A percentile compares a stretch with the other conserved stretches of the same genome.
Evolutionary conservation across 306 rosid genomes (phyloP).

Genomic region (Begonia masoniana): DNA sequence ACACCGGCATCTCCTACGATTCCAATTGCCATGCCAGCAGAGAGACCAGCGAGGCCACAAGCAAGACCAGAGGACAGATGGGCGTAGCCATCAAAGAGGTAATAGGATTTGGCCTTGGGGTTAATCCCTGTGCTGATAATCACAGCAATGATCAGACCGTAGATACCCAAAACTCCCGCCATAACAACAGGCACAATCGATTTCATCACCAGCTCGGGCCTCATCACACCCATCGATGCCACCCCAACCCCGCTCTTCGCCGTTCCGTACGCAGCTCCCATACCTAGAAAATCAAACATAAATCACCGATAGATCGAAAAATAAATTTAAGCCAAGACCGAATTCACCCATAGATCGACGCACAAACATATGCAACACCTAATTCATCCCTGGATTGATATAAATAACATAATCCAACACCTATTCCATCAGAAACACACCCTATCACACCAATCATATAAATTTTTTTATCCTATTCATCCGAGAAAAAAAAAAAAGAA

Average conservation of each 20-base stretch:
- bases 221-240: slow-evolving; percentile 57
- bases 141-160: slow-evolving; percentile 43
- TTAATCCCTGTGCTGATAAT: slow-evolving; percentile 49
- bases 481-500: not conserved
- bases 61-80: slow-evolving; percentile 50
- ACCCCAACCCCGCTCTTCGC: slow-evolving; percentile 55
- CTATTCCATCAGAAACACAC: too few relatives aligned
- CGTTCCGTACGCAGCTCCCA: slow-evolving; percentile 56
- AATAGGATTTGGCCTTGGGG: slow-evolving; percentile 52
- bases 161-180: slow-evolving; percentile 55
- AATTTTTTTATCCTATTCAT: not conserved
- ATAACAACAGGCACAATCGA: slow-evolving; percentile 54
- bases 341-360: too few relatives aligned
- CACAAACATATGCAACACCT: too few relatives aligned
- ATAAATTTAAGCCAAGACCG: too few relatives aligned
- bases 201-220: slow-evolving; percentile 59
- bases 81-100: slow-evolving; percentile 49
- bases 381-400: too few relatives aligned
- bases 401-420: too few relatives aligned
- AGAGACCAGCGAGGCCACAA: slow-evolving; percentile 52
- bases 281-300: slow-evolving; percentile 20
- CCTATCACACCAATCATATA: too few relatives aligned
- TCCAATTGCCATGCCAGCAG: slow-evolving; percentile 59
- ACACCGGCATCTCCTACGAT: slow-evolving; percentile 57
- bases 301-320: slow-evolving; percentile 2